Evolutionary conservation across 73 alveolate genomes (phyloP).

Genomic region (Paramecium primaurelia): DNA sequence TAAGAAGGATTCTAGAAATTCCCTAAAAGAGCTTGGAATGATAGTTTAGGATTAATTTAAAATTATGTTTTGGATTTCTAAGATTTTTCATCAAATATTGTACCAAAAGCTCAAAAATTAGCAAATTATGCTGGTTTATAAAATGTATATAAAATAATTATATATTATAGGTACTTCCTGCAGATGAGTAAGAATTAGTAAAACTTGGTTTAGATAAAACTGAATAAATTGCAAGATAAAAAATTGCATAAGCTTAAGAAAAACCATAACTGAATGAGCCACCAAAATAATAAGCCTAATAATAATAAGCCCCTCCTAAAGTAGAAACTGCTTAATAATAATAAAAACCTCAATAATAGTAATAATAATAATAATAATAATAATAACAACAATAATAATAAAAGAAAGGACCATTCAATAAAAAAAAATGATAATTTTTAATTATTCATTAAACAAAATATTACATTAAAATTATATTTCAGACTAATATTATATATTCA

Average conservation of each 20-base stretch:
- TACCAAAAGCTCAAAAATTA: constrained; percentile 66
- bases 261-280: background rate
- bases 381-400: background rate
- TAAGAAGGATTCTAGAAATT: constrained; percentile 29
- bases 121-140: constrained; percentile 92
- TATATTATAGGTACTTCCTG: constrained; percentile 19
- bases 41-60: constrained; percentile 47
- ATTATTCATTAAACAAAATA: background rate
- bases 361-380: background rate
- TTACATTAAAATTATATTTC: background rate
- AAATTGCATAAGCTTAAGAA: background rate
- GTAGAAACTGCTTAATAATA: background rate
- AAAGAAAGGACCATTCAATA: background rate
- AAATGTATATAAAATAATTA: background rate
- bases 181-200: background rate
- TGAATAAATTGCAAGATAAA: background rate
- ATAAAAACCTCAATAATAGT: background rate
- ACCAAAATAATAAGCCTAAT: background rate
- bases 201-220: background rate
- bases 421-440: background rate
- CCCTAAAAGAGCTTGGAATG: constrained; percentile 65
- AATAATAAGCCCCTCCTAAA: background rate
- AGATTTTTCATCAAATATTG: constrained; percentile 38
- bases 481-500: background rate
- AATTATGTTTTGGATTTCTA: constrained; percentile 43